Percentiles rank a stretch among this genome's conserved stretches.
These are phyloP conservation scores for Fagopyrum esculentum DNA, from an alignment of 148 eudicot species.

Conservation along the genomic window DNA sequence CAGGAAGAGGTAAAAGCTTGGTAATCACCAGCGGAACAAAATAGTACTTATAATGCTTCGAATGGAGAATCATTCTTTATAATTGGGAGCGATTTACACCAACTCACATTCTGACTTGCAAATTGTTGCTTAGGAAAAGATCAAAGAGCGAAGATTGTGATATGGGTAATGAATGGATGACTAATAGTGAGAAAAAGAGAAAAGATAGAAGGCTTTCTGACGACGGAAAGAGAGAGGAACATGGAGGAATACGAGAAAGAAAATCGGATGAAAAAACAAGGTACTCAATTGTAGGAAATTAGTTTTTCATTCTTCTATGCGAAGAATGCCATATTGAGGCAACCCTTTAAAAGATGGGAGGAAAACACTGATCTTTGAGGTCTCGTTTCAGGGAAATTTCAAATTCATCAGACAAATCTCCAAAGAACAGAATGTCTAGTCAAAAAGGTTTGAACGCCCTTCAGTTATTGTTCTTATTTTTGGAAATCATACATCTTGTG, in stretches of 20 bases:
- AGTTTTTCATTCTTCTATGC: neutral
- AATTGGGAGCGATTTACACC: neutral
- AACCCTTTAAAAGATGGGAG: neutral
- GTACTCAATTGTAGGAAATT: neutral
- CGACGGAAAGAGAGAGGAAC: neutral
- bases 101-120: neutral
- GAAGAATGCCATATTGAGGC: neutral
- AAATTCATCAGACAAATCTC: neutral
- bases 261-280: constrained; percentile 1
- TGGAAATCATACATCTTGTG: neutral
- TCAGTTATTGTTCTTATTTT: neutral
- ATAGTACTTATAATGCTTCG: neutral
- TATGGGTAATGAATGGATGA: neutral
- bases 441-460: neutral
- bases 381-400: constrained; percentile 5
- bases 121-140: constrained; percentile 8
- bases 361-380: neutral
- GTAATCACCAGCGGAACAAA: neutral
- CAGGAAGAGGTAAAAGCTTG: constrained; percentile 10
- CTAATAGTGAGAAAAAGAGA: neutral
- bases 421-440: neutral
- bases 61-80: no score
- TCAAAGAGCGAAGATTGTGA: neutral
- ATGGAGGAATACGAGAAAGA: neutral
- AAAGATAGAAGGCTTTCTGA: neutral